These are phyloP conservation scores for Monosporascus sp. DNA, from an alignment of 2,329 filamentous ascomycete genomes.

Conservation along the genomic window DNA sequence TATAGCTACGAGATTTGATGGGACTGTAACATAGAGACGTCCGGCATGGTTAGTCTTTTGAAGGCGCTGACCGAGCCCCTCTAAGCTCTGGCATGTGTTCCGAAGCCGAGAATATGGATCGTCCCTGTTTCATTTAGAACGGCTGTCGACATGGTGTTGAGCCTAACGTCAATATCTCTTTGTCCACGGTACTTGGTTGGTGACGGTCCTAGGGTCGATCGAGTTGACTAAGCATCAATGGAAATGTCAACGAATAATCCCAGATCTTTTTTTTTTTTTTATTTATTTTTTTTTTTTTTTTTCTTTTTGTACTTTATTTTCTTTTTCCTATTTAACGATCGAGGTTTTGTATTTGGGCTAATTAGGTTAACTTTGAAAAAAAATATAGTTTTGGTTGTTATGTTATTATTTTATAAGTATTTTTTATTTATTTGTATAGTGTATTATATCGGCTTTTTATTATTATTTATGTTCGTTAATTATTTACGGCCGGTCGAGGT, in stretches of 20 bases:
- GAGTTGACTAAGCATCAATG: background rate
- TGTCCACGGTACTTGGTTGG: conserved; percentile 1
- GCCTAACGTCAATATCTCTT: conserved; percentile 6
- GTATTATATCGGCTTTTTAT: too few species aligned
- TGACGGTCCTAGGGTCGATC: background rate
- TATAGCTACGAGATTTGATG: conserved; percentile 1
- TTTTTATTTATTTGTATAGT: too few species aligned
- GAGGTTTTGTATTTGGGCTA: too few species aligned
- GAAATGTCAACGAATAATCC: conserved; percentile 2
- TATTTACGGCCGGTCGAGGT: too few species aligned
- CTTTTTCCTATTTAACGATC: too few species aligned
- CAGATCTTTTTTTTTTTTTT: too few species aligned
- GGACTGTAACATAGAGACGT: conserved; percentile 1
- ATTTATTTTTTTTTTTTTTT: too few species aligned
- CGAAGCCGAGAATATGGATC: background rate
- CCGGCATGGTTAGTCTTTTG: background rate
- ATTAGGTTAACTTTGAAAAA: too few species aligned
- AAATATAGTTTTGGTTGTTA: too few species aligned
- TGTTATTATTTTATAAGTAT: too few species aligned
- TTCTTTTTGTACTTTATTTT: too few species aligned
- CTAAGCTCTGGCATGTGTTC: background rate
- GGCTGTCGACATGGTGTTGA: conserved; percentile 3
- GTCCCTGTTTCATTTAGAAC: background rate
- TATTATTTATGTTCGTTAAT: too few species aligned
- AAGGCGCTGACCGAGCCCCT: conserved; percentile 1